Conservation (phyloP, 805 yeast genomes). For the Pichia paraexigua region DNA sequence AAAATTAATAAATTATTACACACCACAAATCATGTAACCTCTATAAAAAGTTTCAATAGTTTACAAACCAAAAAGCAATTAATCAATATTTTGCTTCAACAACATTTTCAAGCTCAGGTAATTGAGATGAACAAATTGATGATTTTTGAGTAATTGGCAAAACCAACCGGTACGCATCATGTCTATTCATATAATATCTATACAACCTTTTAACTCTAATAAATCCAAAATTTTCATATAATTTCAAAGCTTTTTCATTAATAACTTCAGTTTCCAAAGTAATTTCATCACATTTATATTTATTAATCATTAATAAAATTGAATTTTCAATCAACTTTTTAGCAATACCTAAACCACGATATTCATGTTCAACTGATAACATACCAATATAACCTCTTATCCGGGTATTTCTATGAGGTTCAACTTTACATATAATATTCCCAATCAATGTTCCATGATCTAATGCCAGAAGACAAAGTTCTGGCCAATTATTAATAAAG, state of each 20-base stretch:
- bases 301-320: constrained; percentile 54
- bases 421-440: constrained; percentile 75
- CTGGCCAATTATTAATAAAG: constrained; percentile 88
- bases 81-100: constrained; percentile 21
- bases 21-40: not conserved
- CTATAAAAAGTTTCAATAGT: not conserved
- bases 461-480: constrained; percentile 61
- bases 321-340: constrained; percentile 55
- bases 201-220: constrained; percentile 47
- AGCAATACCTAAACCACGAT: constrained; percentile 79
- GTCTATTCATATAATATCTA: constrained; percentile 84
- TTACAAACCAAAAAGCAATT: not conserved
- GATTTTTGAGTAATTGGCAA: constrained; percentile 67
- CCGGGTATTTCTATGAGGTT: constrained; percentile 64
- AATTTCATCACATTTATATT: constrained; percentile 74
- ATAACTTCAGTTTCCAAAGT: constrained; percentile 87
- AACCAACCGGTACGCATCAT: constrained; percentile 84
- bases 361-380: constrained; percentile 73
- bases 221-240: constrained; percentile 33
- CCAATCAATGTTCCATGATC: constrained; percentile 50
- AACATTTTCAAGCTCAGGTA: constrained; percentile 15
- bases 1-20: not conserved
- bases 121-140: constrained; percentile 40
- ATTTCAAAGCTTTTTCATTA: constrained; percentile 37
- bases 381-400: constrained; percentile 91